Base-by-base conservation (phyloP, 441 rosid genomes). In the Pelargonium australe region DNA sequence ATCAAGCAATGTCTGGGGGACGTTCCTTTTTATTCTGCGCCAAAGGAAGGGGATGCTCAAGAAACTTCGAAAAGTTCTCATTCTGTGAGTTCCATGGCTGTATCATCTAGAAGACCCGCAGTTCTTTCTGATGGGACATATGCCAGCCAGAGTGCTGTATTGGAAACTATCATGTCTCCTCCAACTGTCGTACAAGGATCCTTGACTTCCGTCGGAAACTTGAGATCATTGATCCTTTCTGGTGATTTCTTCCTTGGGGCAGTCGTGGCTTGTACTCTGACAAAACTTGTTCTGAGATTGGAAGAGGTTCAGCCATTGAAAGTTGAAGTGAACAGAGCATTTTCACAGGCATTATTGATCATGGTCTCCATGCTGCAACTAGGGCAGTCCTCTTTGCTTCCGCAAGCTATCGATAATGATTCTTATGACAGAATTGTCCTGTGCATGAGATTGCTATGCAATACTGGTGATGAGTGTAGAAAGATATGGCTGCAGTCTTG, bases 191-290 rank as follows among this genome's bases (percentile, higher is more conserved):
- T 89, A 72, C 96, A 92, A 73, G 95, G 98, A 57, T 84, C 96
- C 70, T 51, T 87, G 79, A 71, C 88, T 75, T 83, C 92, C 79
- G 95, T 68, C 1, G 76, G 90, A 19, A 90, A 90, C 73, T 75
- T 92, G 78, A 86, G 98, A 82, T 86, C 90, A 43, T 88, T 88
- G 80, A 80, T 90, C 58, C 87, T 90, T 66, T 81, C 87, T 41
- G 98, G 98, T 16, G 98, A 88, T 63, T 90, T 92, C 79, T 92
- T 88, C 88, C 98, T 92, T 17, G 98, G 96, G 73, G 95, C 94
- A 3, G 95, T 92, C 23, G 90, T 92, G 62, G 89, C 92, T 34
- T 89, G 92, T 84, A 87, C 98, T 34, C 78, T 90, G 67, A 68
- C 96, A 7, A 93, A 93, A 84, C 97, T 93, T 73, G 74, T 89